Evolutionary conservation across 306 rosid species (phyloP), one percentile per base, ranked within the genome.

Genomic region (Herpetospermum pedunculosum): DNA sequence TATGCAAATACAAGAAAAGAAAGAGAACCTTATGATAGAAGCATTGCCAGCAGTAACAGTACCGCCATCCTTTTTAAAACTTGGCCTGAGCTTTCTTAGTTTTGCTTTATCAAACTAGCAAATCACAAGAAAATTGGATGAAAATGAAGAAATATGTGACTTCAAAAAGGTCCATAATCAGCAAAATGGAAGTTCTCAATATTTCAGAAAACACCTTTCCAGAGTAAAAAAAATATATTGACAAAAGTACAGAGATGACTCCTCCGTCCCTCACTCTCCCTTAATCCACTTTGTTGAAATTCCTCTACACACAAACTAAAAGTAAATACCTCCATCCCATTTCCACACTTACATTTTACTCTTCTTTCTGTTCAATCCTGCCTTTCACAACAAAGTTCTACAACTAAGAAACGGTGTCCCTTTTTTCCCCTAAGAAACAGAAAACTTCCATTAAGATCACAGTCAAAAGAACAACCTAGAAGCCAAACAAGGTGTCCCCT

Each of bases 1-100:
- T n/a, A 52, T 50, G 0, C 6, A 55, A 19, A 40, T 21, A 52
- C 25, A 25, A 52, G 21, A 38, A 38, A 54, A 28, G 46, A 29
- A 29, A 74, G 43, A 75, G 58, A 41, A 75, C 78, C 78, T 75
- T 58, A 75, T 75, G 72, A 48, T 84, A 79, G 98, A 93, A 76
- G 97, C 97, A 86, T 91, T 93, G 77, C 97, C 97, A 83, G 96
- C 98, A 37, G 94, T 91, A 57, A 93, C 97, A 70, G 97, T 74
- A 75, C 96, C 98, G 28, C 92, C 92, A 69, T 63, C 81, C 84
- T 84, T 64, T 85, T 87, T 91, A 74, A 93, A 93, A 88, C 87
- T 91, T 58, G 98, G 92, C 77, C 83, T 87, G 54, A 93, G 96
- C 80, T 84, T 90, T 81, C 77, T 83, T 79, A 93, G 81, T 77